Base-by-base conservation (phyloP, 768 basidiomycete species). In the Pleurotus platypus region DNA sequence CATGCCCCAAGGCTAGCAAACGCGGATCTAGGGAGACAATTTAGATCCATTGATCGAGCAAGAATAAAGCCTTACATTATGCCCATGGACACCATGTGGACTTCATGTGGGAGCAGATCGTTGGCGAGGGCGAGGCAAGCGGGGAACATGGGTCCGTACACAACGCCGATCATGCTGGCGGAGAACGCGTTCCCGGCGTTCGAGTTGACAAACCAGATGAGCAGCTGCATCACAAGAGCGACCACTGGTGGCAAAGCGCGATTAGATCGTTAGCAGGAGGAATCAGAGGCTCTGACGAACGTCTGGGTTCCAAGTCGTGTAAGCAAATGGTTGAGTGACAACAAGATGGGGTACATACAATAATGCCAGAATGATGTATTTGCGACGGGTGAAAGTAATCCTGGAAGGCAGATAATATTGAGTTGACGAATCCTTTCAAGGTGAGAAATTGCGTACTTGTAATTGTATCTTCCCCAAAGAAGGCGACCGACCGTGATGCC, bases 111-210 rank as follows among this genome's bases (percentile, higher is more conserved):
- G 12, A 83, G 62, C 24, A 82, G 63, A 46, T 79, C 77, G 47
- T 71, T 81, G 3, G 76, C 74, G 55, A 78, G 62, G 15, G 70
- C 72, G n/a, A 84, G 66, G 46, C 68, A 69, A 0, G 72, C 74
- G 0, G 82, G 81, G 60, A 78, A 84, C 15, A 82, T 63, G 4
- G 83, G 82, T 0, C 81, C 82, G 60, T 73, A 82, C 6, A 77
- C 65, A 0, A 75, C 48, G 0, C 83, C 83, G 47, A 83, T 70
- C 22, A 81, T 58, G n/a, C 73, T 72, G 2, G 76, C 66, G 11
- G 74, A 77, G n/a, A 81, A 60, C 1, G 80, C 74, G 56, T 83
- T 80, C 53, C 71, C 76, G 38, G 77, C 56, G 50, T 69, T 73
- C 1, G 80, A 83, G 26, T 76, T 63, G 27, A 82, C 69, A 48